Evolutionary conservation across 176 grass and related monocot genomes (phyloP), one percentile per base, ranked within the genome.

Genomic region (Oryza meridionalis): DNA sequence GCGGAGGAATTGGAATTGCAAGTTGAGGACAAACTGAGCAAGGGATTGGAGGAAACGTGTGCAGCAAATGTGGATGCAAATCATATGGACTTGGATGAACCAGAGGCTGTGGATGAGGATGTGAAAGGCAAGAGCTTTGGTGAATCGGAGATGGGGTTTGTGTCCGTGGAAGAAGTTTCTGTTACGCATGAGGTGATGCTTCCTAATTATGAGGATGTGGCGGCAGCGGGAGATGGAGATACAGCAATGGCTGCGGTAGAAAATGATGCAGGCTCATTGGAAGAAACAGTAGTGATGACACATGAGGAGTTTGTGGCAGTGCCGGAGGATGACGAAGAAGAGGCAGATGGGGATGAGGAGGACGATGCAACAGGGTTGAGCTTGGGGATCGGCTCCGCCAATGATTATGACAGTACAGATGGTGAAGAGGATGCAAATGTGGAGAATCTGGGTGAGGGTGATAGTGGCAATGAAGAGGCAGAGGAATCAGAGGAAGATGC

Each of bases 381-480:
- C 66, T 85, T 91, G 64, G 89, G 86, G 12, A 69, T 87, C 17
- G 68, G 72, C 66, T 85, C 75, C 21, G 27, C 17, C 17, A 64
- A 83, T 75, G 88, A 45, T 65, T 79, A 90, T 84, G 85, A 42
- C 55, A 75, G 51, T 84, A 55, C 87, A 80, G 89, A 87, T 76
- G 40, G 79, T 13, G 84, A 87, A 45, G 84, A 79, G 53, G 68
- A 92, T 42, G 33, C 17, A 19, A 69, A 77, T 84, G 46, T 79
- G n/a, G 70, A 77, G 40, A 89, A 90, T 88, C 32, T 76, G 19
- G 84, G 88, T 73, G 87, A 80, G 21, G 50, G 12, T 82, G 88
- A 81, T 44, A 90, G 61, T 67, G 74, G 33, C 70, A 75, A 79
- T 64, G 88, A 84, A 78, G 89, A 87, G 75, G 70, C 6, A 4